Base-by-base conservation (phyloP, 2,329 filamentous ascomycete genomes). In the Leptographium radiaticola region DNA sequence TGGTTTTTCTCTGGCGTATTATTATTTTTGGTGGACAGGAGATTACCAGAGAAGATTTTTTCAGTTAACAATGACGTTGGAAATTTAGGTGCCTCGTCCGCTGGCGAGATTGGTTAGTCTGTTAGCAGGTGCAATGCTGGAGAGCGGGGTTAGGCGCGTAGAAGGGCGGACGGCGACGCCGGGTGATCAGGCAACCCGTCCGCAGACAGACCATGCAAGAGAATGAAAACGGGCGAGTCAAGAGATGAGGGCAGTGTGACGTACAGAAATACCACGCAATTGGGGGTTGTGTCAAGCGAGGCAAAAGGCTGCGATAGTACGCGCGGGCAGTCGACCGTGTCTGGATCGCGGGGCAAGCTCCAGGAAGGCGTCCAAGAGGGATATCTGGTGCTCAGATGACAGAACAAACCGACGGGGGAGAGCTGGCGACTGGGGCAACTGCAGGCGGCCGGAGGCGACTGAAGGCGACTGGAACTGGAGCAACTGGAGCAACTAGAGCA, bases 51-150 rank as follows among this genome's bases (percentile, higher is more conserved):
- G 53, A 53, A 56, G 53, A 57, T 52, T 53, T 36, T 36, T 36
- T 36, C 12, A 46, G 53, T 54, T 58, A 56, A 51, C 56, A 59
- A 59, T 58, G 56, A 59, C 57, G 57, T 58, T 59, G 49, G 53
- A 39, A 43, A 18, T 49, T 48, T 57, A 40, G 54, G 52, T 44
- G 51, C 31, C 11, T 43, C 42, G 42, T 47, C 25, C 18, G 43
- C 31, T 18, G 16, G 31, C n/a, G 15, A 52, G 51, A 51, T 52
- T 55, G 54, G 51, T 50, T 50, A 49, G 44, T n/a, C 38, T 53
- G 52, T 55, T 53, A 56, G 54, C 44, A 57, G 51, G n/a, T 39
- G 13, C 34, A 13, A 16, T 49, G 47, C 34, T 31, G 20, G 50
- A 58, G 53, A 58, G 57, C 57, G 57, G 57, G 57, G 57, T 57